Conservation (phyloP, 179 eudicot species). For the Drosera spatulata region DNA sequence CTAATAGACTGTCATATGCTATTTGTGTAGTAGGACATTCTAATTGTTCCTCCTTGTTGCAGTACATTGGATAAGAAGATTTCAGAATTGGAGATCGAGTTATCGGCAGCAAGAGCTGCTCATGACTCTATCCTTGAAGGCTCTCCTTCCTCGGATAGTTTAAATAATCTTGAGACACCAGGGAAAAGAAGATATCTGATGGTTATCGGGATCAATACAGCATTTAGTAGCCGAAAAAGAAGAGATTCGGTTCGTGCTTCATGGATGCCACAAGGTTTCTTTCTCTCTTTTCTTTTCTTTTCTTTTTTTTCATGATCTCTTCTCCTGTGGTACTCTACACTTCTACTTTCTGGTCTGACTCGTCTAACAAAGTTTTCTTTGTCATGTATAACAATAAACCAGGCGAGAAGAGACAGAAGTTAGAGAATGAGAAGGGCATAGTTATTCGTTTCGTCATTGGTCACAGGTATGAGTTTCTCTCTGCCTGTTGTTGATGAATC, state of each 20-base stretch:
- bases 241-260: constrained; percentile 95
- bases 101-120: constrained; percentile 72
- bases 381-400: neutral
- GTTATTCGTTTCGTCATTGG: constrained; percentile 91
- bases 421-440: constrained; percentile 88
- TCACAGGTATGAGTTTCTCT: constrained; percentile 38
- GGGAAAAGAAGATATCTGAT: constrained; percentile 59
- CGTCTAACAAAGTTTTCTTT: no score
- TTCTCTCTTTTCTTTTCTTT: neutral
- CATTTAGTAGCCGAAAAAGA: constrained; percentile 91
- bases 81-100: constrained; percentile 70
- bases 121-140: constrained; percentile 70
- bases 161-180: constrained; percentile 4
- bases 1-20: no score
- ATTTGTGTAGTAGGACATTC: no score
- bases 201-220: constrained; percentile 95
- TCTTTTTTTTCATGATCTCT: constrained; percentile 1
- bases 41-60: neutral
- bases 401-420: constrained; percentile 67
- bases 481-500: neutral
- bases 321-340: no score
- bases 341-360: no score
- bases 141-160: constrained; percentile 50
- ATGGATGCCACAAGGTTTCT: constrained; percentile 93
- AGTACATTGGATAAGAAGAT: constrained; percentile 79